Percentiles rank a stretch among this genome's conserved stretches.
Conservation (phyloP, 129 eudicot species). For the Arctium minus region DNA sequence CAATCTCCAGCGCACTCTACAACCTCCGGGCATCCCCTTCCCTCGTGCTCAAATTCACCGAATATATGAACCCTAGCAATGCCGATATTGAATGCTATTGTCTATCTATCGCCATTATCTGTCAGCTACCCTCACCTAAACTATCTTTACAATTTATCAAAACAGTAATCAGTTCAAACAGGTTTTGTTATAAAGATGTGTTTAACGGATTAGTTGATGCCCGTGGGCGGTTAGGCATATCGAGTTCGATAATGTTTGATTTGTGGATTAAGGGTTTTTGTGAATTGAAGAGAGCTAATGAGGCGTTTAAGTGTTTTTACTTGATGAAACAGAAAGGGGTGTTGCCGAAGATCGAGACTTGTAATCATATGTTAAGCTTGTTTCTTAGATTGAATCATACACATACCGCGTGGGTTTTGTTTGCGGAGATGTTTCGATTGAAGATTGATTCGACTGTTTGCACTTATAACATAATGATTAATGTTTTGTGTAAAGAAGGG, state of each 20-base stretch:
- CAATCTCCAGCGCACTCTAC: slow-evolving; percentile 39
- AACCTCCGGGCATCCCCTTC: slow-evolving; percentile 45
- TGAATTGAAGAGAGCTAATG: slow-evolving; percentile 54
- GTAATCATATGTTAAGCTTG: slow-evolving; percentile 56
- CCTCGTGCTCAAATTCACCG: slow-evolving; percentile 36
- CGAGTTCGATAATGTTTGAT: slow-evolving; percentile 41
- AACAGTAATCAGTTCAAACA: slow-evolving; percentile 27
- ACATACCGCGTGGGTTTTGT: slow-evolving; percentile 48
- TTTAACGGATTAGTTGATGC: slow-evolving; percentile 42
- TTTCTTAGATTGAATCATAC: slow-evolving; percentile 39
- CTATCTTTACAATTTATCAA: slow-evolving; percentile 32
- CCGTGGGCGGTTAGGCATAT: slow-evolving; percentile 30
- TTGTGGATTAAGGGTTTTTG: slow-evolving; percentile 47
- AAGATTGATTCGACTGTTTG: slow-evolving; percentile 36
- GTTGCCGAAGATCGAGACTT: slow-evolving; percentile 50
- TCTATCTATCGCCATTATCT: slow-evolving; percentile 44
- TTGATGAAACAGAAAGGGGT: slow-evolving; percentile 39
- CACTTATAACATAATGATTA: slow-evolving; percentile 75
- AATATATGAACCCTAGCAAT: slow-evolving; percentile 22
- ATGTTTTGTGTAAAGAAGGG: slow-evolving; percentile 67
- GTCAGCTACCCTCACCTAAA: slow-evolving; percentile 35
- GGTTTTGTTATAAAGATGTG: slow-evolving; percentile 17
- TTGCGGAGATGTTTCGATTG: slow-evolving; percentile 63
- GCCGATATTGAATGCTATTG: slow-evolving; percentile 37
- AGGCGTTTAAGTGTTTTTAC: slow-evolving; percentile 44